Evolutionary conservation across 768 basidiomycete genomes (phyloP).

Genomic region (Podaxis carcinomalis): DNA sequence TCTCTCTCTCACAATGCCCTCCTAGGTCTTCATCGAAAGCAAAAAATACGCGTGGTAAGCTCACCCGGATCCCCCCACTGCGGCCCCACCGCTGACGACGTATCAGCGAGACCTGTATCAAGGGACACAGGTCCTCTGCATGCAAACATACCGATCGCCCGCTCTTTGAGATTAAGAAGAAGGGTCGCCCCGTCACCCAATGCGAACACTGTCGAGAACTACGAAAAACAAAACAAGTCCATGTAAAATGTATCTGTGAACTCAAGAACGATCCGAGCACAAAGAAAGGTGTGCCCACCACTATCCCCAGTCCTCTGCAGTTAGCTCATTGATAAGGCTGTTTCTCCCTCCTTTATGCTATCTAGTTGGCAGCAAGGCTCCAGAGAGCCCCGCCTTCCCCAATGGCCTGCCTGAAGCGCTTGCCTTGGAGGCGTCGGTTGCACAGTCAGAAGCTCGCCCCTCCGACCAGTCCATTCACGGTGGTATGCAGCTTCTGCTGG

Average conservation of each 20-base stretch:
- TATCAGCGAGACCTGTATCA: slow-evolving; percentile 84
- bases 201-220: slow-evolving; percentile 85
- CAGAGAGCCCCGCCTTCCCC: slow-evolving; percentile 73
- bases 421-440: slow-evolving; percentile 62
- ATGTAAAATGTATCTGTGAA: slow-evolving; percentile 85
- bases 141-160: slow-evolving; percentile 88
- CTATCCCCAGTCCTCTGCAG: slow-evolving; percentile 14
- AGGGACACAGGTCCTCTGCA: slow-evolving; percentile 86
- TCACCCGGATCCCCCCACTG: slow-evolving; percentile 6
- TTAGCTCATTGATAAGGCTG: slow-evolving; percentile 44
- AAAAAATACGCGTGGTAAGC: slow-evolving; percentile 83
- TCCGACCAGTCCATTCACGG: slow-evolving; percentile 59
- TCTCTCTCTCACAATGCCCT: slow-evolving; percentile 8
- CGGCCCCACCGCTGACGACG: slow-evolving; percentile 11
- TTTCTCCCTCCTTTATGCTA: slow-evolving; percentile 19
- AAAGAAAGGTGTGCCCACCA: slow-evolving; percentile 59
- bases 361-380: slow-evolving; percentile 48
- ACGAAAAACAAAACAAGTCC: slow-evolving; percentile 81
- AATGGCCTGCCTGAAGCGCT: slow-evolving; percentile 58
- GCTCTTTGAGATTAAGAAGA: slow-evolving; percentile 89
- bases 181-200: slow-evolving; percentile 88
- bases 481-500: slow-evolving; percentile 53
- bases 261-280: slow-evolving; percentile 52
- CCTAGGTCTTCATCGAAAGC: slow-evolving; percentile 58
- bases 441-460: slow-evolving; percentile 44